Percentiles rank a stretch among this genome's conserved stretches.
These are phyloP conservation scores for Ustilago hordei DNA, from an alignment of 1,284 basidiomycete genomes.

Conservation along the genomic window DNA sequence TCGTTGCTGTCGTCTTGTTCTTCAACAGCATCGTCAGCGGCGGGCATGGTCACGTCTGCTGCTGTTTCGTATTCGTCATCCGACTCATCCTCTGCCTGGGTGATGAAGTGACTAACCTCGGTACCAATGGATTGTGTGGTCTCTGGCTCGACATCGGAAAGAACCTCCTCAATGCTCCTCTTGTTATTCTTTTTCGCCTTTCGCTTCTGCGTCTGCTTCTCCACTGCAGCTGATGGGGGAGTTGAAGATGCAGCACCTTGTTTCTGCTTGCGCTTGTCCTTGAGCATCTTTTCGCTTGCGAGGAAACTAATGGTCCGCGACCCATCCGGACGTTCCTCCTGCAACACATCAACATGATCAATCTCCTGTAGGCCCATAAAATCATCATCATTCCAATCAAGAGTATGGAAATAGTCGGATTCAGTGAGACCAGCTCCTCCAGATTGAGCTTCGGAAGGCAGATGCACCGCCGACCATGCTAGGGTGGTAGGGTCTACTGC, in stretches of 20 bases:
- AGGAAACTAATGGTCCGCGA: constrained; percentile 54
- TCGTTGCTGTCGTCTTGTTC: not conserved
- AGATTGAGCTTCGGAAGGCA: constrained; percentile 48
- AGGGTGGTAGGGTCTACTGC: constrained; percentile 38
- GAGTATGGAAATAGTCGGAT: constrained; percentile 49
- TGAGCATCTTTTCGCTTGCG: constrained; percentile 39
- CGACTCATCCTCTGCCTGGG: constrained; percentile 30
- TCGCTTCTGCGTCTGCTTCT: not conserved
- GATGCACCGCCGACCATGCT: constrained; percentile 51
- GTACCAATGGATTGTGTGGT: constrained; percentile 19
- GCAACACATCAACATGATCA: constrained; percentile 60
- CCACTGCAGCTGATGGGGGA: not conserved
- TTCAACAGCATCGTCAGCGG: constrained; percentile 15
- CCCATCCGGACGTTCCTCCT: constrained; percentile 48
- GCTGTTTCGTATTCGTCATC: constrained; percentile 39
- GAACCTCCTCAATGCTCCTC: constrained; percentile 35
- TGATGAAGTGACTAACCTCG: constrained; percentile 18
- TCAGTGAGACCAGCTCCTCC: constrained; percentile 51
- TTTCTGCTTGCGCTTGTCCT: constrained; percentile 26
- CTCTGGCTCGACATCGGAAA: constrained; percentile 15
- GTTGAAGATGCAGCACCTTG: constrained; percentile 20
- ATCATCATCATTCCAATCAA: constrained; percentile 56
- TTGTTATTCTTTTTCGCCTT: constrained; percentile 25
- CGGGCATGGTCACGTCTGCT: constrained; percentile 18
- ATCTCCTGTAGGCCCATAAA: constrained; percentile 67